These are phyloP conservation scores for Cutaneotrichosporon sp. DNA, from an alignment of 1,284 basidiomycete genomes.

Conservation along the genomic window DNA sequence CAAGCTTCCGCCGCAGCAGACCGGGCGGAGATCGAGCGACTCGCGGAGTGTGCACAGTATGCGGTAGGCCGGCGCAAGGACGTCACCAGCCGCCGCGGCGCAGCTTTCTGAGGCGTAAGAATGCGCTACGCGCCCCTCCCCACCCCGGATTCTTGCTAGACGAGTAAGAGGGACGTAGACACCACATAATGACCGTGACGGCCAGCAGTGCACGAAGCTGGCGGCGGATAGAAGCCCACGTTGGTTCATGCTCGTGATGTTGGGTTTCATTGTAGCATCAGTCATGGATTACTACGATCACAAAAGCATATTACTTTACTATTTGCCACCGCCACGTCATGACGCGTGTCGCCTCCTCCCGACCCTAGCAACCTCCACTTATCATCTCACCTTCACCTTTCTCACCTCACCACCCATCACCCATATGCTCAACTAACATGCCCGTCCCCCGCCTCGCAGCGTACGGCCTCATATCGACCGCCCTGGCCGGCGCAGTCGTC, in stretches of 20 bases:
- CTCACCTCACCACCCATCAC: not conserved
- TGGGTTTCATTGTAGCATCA: conserved; percentile 15
- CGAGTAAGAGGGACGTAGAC: not conserved
- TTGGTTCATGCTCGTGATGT: conserved; percentile 2
- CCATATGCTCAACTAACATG: not conserved
- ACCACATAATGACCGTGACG: conserved; percentile 1
- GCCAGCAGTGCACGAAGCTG: conserved; percentile 4
- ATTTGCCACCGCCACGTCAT: conserved; percentile 9
- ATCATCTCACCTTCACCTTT: not conserved
- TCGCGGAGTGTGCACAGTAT: conserved; percentile 13
- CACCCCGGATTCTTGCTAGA: not conserved
- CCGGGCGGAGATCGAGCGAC: conserved; percentile 14
- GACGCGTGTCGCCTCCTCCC: not conserved
- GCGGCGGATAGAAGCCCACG: not conserved
- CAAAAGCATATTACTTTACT: not conserved
- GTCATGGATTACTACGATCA: conserved; percentile 13
- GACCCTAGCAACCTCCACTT: not conserved
- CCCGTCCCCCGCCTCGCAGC: conserved; percentile 56
- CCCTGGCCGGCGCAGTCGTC: conserved; percentile 70
- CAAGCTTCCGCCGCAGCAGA: conserved; percentile 38
- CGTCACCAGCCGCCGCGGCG: not conserved
- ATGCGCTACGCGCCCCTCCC: too few relatives aligned
- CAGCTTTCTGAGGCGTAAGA: not conserved
- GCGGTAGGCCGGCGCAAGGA: not conserved
- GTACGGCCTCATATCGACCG: conserved; percentile 67